phyloP scores from a whole-genome alignment of 495 filamentous ascomycete species.

The Aspergillus panamensis region DNA sequence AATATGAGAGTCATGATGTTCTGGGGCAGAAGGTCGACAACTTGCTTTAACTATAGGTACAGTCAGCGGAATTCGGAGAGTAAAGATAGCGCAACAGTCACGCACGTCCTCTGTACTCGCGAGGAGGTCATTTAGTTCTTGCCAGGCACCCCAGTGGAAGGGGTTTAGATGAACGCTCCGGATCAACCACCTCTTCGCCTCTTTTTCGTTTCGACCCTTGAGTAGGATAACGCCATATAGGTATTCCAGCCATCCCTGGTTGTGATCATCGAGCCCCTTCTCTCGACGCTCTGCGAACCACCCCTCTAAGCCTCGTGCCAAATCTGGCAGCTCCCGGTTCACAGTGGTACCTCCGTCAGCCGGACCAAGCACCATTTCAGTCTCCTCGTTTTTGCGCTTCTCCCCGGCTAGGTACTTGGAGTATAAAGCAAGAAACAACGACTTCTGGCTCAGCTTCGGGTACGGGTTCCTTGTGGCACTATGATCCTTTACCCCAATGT shows the following conservation, averaged over 20 bases:
- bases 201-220: constrained; percentile 82
- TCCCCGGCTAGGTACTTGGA: constrained; percentile 90
- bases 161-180: constrained; percentile 80
- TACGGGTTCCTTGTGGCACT: constrained; percentile 36
- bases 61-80: constrained; percentile 13
- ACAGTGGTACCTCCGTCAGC: constrained; percentile 76
- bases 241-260: constrained; percentile 94
- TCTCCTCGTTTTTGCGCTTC: constrained; percentile 93
- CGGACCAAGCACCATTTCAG: constrained; percentile 95
- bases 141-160: constrained; percentile 96
- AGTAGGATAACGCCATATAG: constrained; percentile 88
- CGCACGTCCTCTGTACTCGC: constrained; percentile 78
- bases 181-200: constrained; percentile 77
- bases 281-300: constrained; percentile 66
- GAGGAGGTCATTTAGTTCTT: constrained; percentile 75
- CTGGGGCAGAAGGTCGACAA: constrained; percentile 65
- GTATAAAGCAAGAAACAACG: constrained; percentile 89
- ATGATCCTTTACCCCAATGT: constrained; percentile 25
- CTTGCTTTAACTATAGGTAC: constrained; percentile 49
- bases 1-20: constrained; percentile 94
- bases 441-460: constrained; percentile 73
- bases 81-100: constrained; percentile 17
- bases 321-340: constrained; percentile 75
- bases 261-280: constrained; percentile 57
- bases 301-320: constrained; percentile 69